These are phyloP conservation scores for Angomonas desouzai DNA, from an alignment of 208 protist genomes.

Conservation along the genomic window DNA sequence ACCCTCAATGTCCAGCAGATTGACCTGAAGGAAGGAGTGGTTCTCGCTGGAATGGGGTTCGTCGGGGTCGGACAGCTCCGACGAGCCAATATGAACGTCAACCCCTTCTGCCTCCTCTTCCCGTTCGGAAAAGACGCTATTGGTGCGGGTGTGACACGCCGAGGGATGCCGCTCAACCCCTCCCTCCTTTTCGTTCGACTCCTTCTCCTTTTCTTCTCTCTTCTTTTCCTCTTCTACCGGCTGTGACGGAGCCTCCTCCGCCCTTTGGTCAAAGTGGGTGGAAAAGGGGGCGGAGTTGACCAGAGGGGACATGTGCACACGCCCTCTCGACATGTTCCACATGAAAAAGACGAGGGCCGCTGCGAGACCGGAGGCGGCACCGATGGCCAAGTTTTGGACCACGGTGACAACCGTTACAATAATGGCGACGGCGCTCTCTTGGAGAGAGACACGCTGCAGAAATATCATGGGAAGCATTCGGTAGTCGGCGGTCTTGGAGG, in stretches of 20 bases:
- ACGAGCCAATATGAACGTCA: background rate
- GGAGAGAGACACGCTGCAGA: constrained; percentile 48
- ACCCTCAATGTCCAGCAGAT: constrained; percentile 35
- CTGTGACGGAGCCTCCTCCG: background rate
- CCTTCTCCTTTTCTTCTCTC: no score
- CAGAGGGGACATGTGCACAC: constrained; percentile 28
- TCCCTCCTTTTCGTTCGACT: background rate
- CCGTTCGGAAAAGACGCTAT: background rate
- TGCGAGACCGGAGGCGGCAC: constrained; percentile 34
- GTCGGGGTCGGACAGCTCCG: constrained; percentile 11
- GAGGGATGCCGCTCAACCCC: background rate
- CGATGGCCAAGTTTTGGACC: constrained; percentile 42
- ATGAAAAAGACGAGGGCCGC: constrained; percentile 50
- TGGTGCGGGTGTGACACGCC: background rate
- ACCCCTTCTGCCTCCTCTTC: constrained; percentile 3
- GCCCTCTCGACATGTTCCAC: constrained; percentile 51
- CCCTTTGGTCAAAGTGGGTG: background rate
- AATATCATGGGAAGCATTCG: constrained; percentile 56
- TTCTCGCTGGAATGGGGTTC: constrained; percentile 12
- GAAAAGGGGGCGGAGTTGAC: constrained; percentile 12
- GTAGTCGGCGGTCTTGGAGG: constrained; percentile 50
- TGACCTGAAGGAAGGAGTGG: constrained; percentile 27
- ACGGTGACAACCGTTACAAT: constrained; percentile 55
- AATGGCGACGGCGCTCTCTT: constrained; percentile 47
- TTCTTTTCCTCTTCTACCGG: no score